Evolutionary conservation across 2,329 filamentous ascomycete species (phyloP), one percentile per base, ranked within the genome.

Genomic region (Pseudogymnoascus sp.): DNA sequence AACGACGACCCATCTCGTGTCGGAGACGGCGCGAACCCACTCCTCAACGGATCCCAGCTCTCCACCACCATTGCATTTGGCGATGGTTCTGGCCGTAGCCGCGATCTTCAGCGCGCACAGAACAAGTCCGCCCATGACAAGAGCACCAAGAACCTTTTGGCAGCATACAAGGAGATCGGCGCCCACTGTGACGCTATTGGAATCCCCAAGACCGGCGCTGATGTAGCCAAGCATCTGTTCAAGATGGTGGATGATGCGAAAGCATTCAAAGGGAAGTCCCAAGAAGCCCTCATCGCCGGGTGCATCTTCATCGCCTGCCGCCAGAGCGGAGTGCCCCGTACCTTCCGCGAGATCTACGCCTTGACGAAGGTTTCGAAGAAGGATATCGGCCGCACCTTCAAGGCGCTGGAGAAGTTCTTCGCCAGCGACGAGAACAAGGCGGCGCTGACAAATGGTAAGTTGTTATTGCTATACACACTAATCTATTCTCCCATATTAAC

Each of bases 221-320:
- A 97, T 72, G 90, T 89, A 1, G 92, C 95, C 66, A 97, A 97
- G 80, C 90, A 96, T 74, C 88, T 97, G 68, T 99, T 89, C 84
- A 97, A 97, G 80, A 84, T 95, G 64, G 90, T 93, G 23, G 92
- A 96, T 70, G 95, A 99, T 76, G 88, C 88, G 73, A 93, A 93
- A 75, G 83, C 92, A 63, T 92, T 97, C 83, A 96, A 96, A 79
- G 93, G 93, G 73, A 99, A 99, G 78, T 89, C 90, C 0, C 89
- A 93, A 73, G 93, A 97, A 70, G 90, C 91, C 63, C 89, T 99
- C 69, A 93, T 97, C 69, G 95, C 95, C 4, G 92, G 93, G 5
- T 97, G 93, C 77, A 95, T 99, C 76, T 97, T 99, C 80, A 93
- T 99, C 71, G 92, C 95, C 42, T 97, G 93, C 75, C 91, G 95